Percentiles rank a stretch among this genome's conserved stretches.
Evolutionary conservation across 163 green algal genomes (phyloP).

Genomic region (Prototheca stagnorum): DNA sequence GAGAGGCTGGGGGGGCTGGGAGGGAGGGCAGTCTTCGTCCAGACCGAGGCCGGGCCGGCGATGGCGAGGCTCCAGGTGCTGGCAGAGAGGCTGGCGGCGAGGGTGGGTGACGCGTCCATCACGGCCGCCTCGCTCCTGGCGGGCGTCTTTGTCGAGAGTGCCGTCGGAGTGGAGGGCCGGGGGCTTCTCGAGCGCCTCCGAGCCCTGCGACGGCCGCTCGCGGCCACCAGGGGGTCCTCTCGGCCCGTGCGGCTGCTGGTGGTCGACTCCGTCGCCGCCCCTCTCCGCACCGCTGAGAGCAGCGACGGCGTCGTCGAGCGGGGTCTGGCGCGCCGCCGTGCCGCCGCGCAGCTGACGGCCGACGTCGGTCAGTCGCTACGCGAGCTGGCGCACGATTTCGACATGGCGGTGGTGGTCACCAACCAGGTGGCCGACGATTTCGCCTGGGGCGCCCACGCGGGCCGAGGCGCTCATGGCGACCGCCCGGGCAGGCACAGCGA

Average conservation of each 20-base stretch:
- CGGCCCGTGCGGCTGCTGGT: constrained; percentile 39
- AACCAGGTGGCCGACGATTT: constrained; percentile 55
- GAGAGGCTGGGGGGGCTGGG: constrained; percentile 35
- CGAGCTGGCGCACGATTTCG: constrained; percentile 15
- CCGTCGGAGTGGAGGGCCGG: constrained; percentile 9
- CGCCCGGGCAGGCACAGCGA: constrained; percentile 15
- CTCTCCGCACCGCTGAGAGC: constrained; percentile 37
- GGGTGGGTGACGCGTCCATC: background rate
- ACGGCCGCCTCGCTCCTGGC: background rate
- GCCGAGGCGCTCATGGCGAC: background rate
- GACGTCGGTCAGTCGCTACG: constrained; percentile 24
- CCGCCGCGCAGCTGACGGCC: constrained; percentile 40
- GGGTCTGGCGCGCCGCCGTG: no score
- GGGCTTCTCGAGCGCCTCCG: constrained; percentile 24
- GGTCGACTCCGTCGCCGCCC: constrained; percentile 55
- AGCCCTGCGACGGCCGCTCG: constrained; percentile 9
- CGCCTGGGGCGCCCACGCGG: background rate
- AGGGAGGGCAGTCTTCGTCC: constrained; percentile 67
- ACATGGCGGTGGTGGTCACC: constrained; percentile 47
- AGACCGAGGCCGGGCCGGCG: constrained; percentile 70
- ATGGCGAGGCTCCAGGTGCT: constrained; percentile 59
- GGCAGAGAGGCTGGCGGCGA: constrained; percentile 29
- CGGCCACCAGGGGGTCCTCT: background rate
- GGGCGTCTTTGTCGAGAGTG: constrained; percentile 28
- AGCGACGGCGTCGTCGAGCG: constrained; percentile 7